A percentile compares a stretch with the other conserved stretches of the same genome.
phyloP scores from a whole-genome alignment of 2,329 filamentous ascomycete species.

The Fusarium sp. region DNA sequence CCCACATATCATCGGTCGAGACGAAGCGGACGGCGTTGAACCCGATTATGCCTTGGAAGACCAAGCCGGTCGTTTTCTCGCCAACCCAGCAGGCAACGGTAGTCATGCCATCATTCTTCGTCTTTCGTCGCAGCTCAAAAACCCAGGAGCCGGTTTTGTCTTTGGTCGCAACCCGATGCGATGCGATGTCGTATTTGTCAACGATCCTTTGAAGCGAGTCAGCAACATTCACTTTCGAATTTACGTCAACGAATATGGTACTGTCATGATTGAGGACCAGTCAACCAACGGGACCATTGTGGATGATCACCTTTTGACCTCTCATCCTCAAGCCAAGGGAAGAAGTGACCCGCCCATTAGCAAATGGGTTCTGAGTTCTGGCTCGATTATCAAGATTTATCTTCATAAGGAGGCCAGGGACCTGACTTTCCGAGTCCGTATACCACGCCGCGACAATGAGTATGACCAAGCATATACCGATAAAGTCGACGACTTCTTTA shows the following conservation, averaged over 20 bases:
- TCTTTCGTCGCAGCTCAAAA: conserved; percentile 79
- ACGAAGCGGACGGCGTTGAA: conserved; percentile 64
- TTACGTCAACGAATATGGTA: conserved; percentile 85
- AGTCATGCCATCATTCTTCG: conserved; percentile 82
- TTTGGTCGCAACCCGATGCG: conserved; percentile 82
- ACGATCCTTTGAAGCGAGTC: conserved; percentile 78
- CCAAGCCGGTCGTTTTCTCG: conserved; percentile 61
- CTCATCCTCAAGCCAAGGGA: conserved; percentile 55
- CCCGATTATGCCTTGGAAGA: conserved; percentile 67
- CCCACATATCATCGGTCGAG: conserved; percentile 64
- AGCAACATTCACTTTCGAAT: conserved; percentile 98
- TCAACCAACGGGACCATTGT: conserved; percentile 97
- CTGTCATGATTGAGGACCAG: conserved; percentile 91
- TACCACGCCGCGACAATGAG: conserved; percentile 79
- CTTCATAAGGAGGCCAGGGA: conserved; percentile 67
- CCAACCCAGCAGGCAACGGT: conserved; percentile 61
- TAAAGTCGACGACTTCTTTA: conserved; percentile 78
- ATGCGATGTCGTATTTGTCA: conserved; percentile 79
- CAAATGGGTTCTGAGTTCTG: conserved; percentile 75
- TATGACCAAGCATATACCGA: conserved; percentile 74
- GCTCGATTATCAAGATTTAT: conserved; percentile 79
- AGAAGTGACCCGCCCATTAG: conserved; percentile 52
- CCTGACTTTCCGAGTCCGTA: conserved; percentile 85
- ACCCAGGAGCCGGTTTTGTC: conserved; percentile 79
- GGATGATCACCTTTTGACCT: conserved; percentile 75